Percentiles rank a stretch among this genome's conserved stretches.
Evolutionary conservation across 176 grass and related monocot genomes (phyloP).

Genomic region (Pharus latifolius): DNA sequence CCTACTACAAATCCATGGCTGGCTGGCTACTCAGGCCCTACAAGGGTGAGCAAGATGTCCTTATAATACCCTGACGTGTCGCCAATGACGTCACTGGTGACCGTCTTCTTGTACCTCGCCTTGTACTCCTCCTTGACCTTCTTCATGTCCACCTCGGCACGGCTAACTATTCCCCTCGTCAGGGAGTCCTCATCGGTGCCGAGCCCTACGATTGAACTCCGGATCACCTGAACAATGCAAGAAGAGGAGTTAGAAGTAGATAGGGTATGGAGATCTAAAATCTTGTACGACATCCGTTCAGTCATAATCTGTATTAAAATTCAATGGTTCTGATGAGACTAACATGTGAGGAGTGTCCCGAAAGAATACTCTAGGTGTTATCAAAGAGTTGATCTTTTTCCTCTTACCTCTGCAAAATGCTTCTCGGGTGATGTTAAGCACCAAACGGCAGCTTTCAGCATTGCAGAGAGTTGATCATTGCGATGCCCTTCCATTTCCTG

Average conservation of each 20-base stretch:
- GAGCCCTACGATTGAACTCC: conserved; percentile 53
- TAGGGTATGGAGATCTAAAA: too few species aligned
- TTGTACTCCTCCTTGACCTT: conserved; percentile 78
- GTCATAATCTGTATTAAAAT: too few species aligned
- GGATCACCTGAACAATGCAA: conserved; percentile 43
- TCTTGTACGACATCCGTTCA: too few species aligned
- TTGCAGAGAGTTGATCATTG: conserved; percentile 22
- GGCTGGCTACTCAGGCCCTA: conserved; percentile 36
- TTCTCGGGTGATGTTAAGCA: conserved; percentile 79
- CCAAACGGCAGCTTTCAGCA: conserved; percentile 58
- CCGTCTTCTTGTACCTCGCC: conserved; percentile 38
- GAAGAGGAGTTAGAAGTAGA: neutral
- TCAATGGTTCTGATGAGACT: too few species aligned
- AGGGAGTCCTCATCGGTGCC: conserved; percentile 73
- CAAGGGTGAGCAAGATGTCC: conserved; percentile 53
- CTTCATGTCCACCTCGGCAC: conserved; percentile 73
- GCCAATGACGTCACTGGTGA: conserved; percentile 41
- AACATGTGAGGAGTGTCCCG: too few species aligned
- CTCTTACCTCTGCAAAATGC: conserved; percentile 77
- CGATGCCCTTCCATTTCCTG: conserved; percentile 28
- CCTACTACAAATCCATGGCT: neutral
- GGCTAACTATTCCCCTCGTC: conserved; percentile 50
- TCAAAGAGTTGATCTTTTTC: too few species aligned
- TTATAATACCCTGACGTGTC: conserved; percentile 69
- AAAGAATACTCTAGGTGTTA: too few species aligned